phyloP scores from a whole-genome alignment of 2,329 filamentous ascomycete genomes.

The Neofusicoccum ribis region DNA sequence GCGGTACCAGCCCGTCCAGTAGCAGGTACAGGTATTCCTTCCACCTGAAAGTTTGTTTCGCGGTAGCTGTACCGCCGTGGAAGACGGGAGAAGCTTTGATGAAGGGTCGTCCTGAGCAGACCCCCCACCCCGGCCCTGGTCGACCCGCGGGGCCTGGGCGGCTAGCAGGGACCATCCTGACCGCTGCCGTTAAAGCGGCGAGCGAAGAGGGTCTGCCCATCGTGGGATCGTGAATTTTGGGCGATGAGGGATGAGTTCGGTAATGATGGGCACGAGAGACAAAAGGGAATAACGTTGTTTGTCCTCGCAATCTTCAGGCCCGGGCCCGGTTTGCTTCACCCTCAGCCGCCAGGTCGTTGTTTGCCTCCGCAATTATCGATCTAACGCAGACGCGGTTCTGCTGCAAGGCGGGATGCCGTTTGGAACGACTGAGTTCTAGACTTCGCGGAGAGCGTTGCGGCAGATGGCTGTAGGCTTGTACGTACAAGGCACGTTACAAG shows the following conservation, averaged over 20 bases:
- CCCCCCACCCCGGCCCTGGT: neutral
- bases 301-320: too few relatives aligned
- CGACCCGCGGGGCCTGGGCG: neutral
- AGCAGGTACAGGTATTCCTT: neutral
- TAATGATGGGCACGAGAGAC: neutral
- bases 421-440: neutral
- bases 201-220: neutral
- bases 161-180: conserved; percentile 3
- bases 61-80: neutral
- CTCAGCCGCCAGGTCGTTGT: too few relatives aligned
- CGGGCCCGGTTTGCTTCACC: too few relatives aligned
- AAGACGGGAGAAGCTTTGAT: conserved; percentile 8
- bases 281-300: too few relatives aligned
- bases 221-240: neutral
- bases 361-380: neutral
- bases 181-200: conserved; percentile 12
- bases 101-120: neutral
- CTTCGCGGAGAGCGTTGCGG: neutral
- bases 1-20: neutral
- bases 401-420: conserved; percentile 13
- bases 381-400: neutral
- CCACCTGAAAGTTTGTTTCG: neutral
- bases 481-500: neutral
- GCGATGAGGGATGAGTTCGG: neutral
- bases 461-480: neutral